phyloP scores from a whole-genome alignment of 2,329 filamentous ascomycete genomes.

The Ustilaginoidea virens region DNA sequence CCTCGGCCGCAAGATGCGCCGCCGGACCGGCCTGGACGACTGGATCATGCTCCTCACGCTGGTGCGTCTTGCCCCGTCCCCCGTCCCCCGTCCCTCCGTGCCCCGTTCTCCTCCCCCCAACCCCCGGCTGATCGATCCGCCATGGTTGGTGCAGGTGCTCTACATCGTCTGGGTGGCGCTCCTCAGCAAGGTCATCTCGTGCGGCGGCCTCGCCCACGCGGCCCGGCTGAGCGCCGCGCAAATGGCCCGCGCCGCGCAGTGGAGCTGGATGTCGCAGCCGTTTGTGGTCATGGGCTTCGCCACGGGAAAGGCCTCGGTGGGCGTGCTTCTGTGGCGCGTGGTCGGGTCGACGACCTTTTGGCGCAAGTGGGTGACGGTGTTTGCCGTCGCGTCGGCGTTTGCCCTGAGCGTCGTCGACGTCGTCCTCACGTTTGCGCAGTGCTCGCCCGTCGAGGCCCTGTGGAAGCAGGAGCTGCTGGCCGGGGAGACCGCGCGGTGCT shows the following conservation, averaged over 20 bases:
- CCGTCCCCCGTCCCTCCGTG: too few species aligned
- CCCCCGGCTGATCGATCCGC: too few species aligned
- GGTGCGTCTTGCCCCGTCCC: conserved; percentile 1
- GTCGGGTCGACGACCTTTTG: conserved; percentile 3
- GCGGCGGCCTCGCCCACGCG: conserved; percentile 2
- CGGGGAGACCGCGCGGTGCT: background rate
- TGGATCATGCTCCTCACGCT: conserved; percentile 4
- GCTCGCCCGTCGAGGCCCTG: conserved; percentile 2
- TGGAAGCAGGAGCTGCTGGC: conserved; percentile 2
- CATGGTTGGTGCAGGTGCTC: background rate
- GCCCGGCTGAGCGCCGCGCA: background rate
- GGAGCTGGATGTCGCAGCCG: conserved; percentile 4
- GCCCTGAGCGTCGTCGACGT: conserved; percentile 1
- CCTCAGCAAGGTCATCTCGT: background rate
- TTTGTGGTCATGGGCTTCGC: conserved; percentile 4
- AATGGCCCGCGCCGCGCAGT: background rate
- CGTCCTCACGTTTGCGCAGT: conserved; percentile 3
- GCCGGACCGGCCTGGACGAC: conserved; percentile 1
- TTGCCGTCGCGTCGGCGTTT: background rate
- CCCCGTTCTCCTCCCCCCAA: too few species aligned
- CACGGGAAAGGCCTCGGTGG: conserved; percentile 4
- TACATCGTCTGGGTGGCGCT: conserved; percentile 1
- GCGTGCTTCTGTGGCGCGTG: conserved; percentile 3
- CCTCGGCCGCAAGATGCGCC: conserved; percentile 2
- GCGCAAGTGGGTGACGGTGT: conserved; percentile 2